Percentiles rank a stretch among this genome's conserved stretches.
phyloP scores from a whole-genome alignment of 441 rosid genomes.

The Pelargonium cotyledonis region DNA sequence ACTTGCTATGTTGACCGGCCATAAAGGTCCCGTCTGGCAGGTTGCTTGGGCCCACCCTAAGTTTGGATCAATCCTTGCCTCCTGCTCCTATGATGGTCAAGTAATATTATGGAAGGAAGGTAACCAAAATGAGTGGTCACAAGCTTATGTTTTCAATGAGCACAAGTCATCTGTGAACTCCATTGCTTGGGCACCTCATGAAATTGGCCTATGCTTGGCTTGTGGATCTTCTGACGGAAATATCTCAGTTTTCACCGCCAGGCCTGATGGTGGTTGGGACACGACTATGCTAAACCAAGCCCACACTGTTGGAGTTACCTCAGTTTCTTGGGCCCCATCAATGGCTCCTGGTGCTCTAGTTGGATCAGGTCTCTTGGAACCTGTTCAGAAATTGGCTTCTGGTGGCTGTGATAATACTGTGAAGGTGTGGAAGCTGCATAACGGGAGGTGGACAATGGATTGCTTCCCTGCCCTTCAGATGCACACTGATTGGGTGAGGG shows the following conservation, averaged over 20 bases:
- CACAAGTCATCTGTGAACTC: conserved; percentile 60
- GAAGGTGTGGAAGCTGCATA: conserved; percentile 25
- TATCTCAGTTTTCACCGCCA: conserved; percentile 47
- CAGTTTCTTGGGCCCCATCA: conserved; percentile 59
- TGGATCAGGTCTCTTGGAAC: conserved; percentile 43
- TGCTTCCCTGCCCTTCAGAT: conserved; percentile 28
- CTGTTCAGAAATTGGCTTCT: conserved; percentile 52
- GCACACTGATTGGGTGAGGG: conserved; percentile 29
- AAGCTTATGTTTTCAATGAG: conserved; percentile 48
- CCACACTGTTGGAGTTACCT: conserved; percentile 60
- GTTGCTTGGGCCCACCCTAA: conserved; percentile 71
- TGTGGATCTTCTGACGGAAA: conserved; percentile 67
- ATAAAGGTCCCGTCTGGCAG: conserved; percentile 69
- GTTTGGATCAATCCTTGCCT: conserved; percentile 56
- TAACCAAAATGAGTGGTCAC: conserved; percentile 55
- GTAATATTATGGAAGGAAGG: conserved; percentile 67
- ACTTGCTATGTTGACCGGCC: conserved; percentile 59
- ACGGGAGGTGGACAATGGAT: conserved; percentile 26
- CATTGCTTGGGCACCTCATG: conserved; percentile 70
- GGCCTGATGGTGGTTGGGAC: conserved; percentile 65
- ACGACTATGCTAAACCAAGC: conserved; percentile 55
- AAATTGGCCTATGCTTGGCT: conserved; percentile 54
- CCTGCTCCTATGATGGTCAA: conserved; percentile 66
- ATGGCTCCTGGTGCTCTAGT: conserved; percentile 53
- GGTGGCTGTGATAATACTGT: conserved; percentile 27